Conservation (phyloP, 495 filamentous ascomycete species). For the Aspergillus mulundensis region DNA sequence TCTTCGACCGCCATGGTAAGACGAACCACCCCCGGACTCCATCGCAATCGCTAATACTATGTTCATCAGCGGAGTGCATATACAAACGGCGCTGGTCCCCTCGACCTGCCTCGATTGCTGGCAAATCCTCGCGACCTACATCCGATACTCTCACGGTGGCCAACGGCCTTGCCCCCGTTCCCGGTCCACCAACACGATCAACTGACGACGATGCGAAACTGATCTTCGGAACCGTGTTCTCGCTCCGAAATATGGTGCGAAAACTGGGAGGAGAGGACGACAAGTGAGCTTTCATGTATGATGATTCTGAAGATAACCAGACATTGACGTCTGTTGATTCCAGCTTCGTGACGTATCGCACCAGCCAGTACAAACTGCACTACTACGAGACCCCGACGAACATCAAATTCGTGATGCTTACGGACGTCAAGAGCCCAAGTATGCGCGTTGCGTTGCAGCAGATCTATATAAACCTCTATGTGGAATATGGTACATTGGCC, state of each 20-base stretch:
- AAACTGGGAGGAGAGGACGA: constrained; percentile 90
- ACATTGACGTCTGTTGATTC: not conserved
- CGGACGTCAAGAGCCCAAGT: constrained; percentile 81
- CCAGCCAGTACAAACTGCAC: constrained; percentile 93
- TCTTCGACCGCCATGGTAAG: constrained; percentile 96
- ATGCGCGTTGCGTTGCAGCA: constrained; percentile 93
- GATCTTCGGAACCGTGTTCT: constrained; percentile 95
- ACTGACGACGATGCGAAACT: constrained; percentile 90
- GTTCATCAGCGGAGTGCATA: constrained; percentile 85
- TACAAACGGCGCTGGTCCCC: constrained; percentile 80
- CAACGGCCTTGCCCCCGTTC: constrained; percentile 28
- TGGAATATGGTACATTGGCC: constrained; percentile 71
- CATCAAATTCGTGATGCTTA: constrained; percentile 95
- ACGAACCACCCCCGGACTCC: not conserved
- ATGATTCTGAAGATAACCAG: not conserved
- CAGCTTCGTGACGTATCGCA: constrained; percentile 86
- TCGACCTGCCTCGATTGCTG: constrained; percentile 40
- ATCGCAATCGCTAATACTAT: constrained; percentile 7
- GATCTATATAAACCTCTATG: constrained; percentile 96
- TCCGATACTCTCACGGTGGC: constrained; percentile 28
- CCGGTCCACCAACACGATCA: constrained; percentile 49
- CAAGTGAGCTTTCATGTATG: constrained; percentile 43
- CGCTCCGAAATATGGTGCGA: constrained; percentile 91
- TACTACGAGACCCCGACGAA: constrained; percentile 97
- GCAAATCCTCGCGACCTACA: constrained; percentile 35